Conservation (phyloP, 768 basidiomycete species). For the Phylloporus rhodoxanthus region DNA sequence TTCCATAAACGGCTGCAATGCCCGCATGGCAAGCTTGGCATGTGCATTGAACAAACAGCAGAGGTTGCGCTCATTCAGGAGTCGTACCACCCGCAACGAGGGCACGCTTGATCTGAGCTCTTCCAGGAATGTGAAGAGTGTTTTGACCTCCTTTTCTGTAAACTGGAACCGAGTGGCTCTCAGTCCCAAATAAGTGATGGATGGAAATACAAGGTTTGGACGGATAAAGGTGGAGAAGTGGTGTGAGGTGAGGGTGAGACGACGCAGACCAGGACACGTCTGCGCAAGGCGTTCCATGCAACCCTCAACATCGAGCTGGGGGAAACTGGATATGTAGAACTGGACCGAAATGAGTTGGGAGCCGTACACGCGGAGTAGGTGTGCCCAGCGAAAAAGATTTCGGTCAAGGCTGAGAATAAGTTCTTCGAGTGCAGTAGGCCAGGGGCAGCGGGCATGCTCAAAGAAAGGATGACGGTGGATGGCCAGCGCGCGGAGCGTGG, state of each 20-base stretch:
- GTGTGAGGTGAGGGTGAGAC: slow-evolving; percentile 13
- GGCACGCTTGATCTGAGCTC: slow-evolving; percentile 9
- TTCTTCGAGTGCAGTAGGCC: slow-evolving; percentile 12
- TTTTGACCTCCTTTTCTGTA: not conserved
- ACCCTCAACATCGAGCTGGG: not conserved
- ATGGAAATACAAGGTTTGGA: slow-evolving; percentile 3
- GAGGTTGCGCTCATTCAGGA: slow-evolving; percentile 14
- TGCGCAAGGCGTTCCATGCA: slow-evolving; percentile 8
- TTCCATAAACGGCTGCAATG: slow-evolving; percentile 7
- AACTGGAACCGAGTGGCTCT: slow-evolving; percentile 1
- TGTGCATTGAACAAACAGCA: slow-evolving; percentile 15
- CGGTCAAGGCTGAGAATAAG: slow-evolving; percentile 12
- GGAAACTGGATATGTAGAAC: not conserved
- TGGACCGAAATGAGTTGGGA: slow-evolving; percentile 17
- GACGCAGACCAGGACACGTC: slow-evolving; percentile 15
- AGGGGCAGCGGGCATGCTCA: not conserved
- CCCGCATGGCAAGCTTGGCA: slow-evolving; percentile 4
- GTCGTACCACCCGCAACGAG: slow-evolving; percentile 20
- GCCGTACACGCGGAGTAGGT: slow-evolving; percentile 12
- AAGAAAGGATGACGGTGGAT: not conserved
- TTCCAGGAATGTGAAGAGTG: slow-evolving; percentile 10
- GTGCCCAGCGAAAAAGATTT: slow-evolving; percentile 3
- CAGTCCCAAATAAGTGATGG: slow-evolving; percentile 18
- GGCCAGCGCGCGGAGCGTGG: slow-evolving; percentile 9
- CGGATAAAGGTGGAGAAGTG: slow-evolving; percentile 5